A percentile compares a stretch with the other conserved stretches of the same genome.
Conservation (phyloP, 208 protist species). For the Leptomonas pyrrhocoris region DNA sequence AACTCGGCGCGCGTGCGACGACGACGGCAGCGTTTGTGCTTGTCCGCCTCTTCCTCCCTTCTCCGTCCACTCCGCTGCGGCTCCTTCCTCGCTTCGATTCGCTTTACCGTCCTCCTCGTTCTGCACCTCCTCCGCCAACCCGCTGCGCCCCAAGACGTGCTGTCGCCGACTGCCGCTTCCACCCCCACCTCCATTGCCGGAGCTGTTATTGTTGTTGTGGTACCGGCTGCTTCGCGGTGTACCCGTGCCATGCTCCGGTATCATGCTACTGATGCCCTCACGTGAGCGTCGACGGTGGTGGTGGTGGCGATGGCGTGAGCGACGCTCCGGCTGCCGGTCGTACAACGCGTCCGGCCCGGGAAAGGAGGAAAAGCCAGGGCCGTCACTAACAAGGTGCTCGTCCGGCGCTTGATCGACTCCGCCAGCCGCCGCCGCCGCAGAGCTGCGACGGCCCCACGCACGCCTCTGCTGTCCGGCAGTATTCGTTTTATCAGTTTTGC, state of each 20-base stretch:
- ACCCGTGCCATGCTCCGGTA: slow-evolving; percentile 40
- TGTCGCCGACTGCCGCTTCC: slow-evolving; percentile 1
- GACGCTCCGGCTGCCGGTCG: not conserved
- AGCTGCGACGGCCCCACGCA: slow-evolving; percentile 5
- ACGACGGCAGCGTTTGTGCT: not conserved
- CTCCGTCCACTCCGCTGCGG: not conserved
- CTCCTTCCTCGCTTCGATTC: not conserved
- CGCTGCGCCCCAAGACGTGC: too few relatives aligned
- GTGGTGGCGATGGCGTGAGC: slow-evolving; percentile 4
- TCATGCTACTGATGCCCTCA: slow-evolving; percentile 42
- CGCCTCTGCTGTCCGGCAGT: not conserved
- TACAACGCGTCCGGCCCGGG: not conserved
- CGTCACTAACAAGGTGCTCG: too few relatives aligned
- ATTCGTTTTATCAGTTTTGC: too few relatives aligned
- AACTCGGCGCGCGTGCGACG: not conserved
- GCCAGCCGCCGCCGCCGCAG: slow-evolving; percentile 2
- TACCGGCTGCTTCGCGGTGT: slow-evolving; percentile 45
- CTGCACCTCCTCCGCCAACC: too few relatives aligned
- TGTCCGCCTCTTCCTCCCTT: not conserved
- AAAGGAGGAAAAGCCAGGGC: not conserved
- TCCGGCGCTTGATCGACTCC: not conserved
- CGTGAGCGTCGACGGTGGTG: slow-evolving; percentile 7
- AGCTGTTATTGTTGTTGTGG: slow-evolving; percentile 17
- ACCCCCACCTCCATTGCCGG: too few relatives aligned
- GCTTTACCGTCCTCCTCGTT: too few relatives aligned